Percentiles rank a stretch among this genome's conserved stretches.
Evolutionary conservation across 192 early-diverging fungal species (phyloP).

Genomic region (Backusella liffmaniae): DNA sequence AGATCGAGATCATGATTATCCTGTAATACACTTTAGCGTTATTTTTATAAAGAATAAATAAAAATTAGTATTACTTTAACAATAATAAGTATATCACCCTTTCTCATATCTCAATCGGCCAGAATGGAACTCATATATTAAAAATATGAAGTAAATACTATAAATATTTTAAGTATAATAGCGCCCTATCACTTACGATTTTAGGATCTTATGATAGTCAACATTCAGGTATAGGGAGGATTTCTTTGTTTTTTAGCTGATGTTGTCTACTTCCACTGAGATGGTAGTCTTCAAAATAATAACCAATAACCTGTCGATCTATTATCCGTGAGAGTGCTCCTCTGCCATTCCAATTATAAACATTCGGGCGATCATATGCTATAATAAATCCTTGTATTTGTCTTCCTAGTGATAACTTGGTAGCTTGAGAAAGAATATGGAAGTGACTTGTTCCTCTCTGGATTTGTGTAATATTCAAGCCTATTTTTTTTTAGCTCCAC

Average conservation of each 20-base stretch:
- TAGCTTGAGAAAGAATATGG: background rate
- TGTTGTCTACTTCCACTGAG: too few species aligned
- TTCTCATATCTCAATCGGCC: background rate
- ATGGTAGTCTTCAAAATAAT: too few species aligned
- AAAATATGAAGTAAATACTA: background rate
- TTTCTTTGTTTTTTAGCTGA: background rate
- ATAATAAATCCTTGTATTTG: too few species aligned
- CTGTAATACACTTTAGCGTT: background rate
- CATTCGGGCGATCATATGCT: too few species aligned
- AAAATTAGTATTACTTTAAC: background rate
- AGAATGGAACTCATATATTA: background rate
- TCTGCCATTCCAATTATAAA: too few species aligned
- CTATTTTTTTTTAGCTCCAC: background rate
- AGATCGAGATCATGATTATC: background rate
- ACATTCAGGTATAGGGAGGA: background rate
- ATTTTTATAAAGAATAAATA: background rate
- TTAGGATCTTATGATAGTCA: background rate
- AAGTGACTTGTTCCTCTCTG: background rate
- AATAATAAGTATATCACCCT: background rate
- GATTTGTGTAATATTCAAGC: background rate
- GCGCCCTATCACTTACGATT: background rate
- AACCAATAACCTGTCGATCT: too few species aligned
- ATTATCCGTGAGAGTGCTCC: too few species aligned
- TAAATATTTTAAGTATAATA: background rate
- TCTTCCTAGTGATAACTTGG: too few species aligned